Percentiles rank a stretch among this genome's conserved stretches.
Conservation (phyloP, 228 moss, liverwort and hornwort genomes). For the Sphagnum magellanicum region DNA sequence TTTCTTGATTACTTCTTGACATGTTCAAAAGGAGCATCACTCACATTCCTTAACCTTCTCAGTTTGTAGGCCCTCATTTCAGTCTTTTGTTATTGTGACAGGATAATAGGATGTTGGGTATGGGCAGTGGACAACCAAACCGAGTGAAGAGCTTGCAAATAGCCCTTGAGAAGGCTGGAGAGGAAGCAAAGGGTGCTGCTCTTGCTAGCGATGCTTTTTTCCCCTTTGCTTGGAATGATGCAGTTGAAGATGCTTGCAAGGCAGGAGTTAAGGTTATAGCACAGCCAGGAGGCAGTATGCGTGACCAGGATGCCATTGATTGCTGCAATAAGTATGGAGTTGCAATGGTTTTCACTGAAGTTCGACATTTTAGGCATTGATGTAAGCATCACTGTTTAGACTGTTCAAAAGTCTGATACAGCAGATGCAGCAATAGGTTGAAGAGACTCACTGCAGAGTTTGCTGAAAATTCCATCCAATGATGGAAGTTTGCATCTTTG, state of each 20-base stretch:
- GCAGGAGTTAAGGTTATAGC: conserved; percentile 95
- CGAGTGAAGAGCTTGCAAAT: conserved; percentile 92
- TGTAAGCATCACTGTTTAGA: too few relatives aligned
- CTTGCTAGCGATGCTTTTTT: conserved; percentile 95
- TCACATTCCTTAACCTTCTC: background rate
- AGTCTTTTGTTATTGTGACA: conserved; percentile 12
- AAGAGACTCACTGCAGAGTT: too few relatives aligned
- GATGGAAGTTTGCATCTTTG: too few relatives aligned
- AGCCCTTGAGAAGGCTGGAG: conserved; percentile 82
- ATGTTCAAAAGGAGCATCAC: too few relatives aligned
- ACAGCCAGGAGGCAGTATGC: conserved; percentile 91
- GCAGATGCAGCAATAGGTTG: too few relatives aligned
- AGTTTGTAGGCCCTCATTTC: background rate
- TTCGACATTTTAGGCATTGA: conserved; percentile 94
- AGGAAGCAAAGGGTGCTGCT: conserved; percentile 65
- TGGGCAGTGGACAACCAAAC: conserved; percentile 99
- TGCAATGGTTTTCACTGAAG: conserved; percentile 82
- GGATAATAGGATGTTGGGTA: conserved; percentile 92
- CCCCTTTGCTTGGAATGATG: conserved; percentile 98
- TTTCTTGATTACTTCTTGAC: too few relatives aligned
- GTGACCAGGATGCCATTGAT: conserved; percentile 92
- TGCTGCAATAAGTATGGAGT: conserved; percentile 98
- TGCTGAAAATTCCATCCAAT: too few relatives aligned
- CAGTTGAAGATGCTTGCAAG: conserved; percentile 98
- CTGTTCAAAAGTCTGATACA: too few relatives aligned